Evolutionary conservation across 2,329 filamentous ascomycete genomes (phyloP).

Genomic region (Neobulgaria alba): DNA sequence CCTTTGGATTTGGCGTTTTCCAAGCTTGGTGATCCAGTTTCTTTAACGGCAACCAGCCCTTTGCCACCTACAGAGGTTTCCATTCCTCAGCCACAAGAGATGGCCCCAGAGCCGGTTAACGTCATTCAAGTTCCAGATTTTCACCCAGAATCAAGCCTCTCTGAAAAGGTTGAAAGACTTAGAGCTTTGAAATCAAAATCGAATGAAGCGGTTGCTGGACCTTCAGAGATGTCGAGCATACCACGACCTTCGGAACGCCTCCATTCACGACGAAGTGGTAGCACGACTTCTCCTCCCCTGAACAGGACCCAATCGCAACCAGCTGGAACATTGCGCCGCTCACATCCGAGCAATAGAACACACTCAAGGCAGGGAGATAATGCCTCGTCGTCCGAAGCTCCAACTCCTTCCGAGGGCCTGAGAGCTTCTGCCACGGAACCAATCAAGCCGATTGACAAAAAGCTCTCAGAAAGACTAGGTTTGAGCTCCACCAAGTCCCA

Average conservation of each 20-base stretch:
- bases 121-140: conserved; percentile 2
- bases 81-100: conserved; percentile 2
- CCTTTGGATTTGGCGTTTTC: conserved; percentile 51
- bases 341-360: conserved; percentile 17
- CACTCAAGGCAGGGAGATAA: conserved; percentile 16
- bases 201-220: conserved; percentile 7
- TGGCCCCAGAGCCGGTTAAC: conserved; percentile 6
- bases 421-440: conserved; percentile 22
- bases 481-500: conserved; percentile 54
- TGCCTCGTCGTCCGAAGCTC: conserved; percentile 11
- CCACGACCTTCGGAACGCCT: conserved; percentile 26
- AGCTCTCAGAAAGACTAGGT: conserved; percentile 64
- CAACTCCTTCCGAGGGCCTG: conserved; percentile 16
- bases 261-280: conserved; percentile 17
- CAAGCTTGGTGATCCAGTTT: too few species aligned
- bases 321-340: conserved; percentile 25
- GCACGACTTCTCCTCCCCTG: conserved; percentile 24
- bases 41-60: conserved; percentile 8
- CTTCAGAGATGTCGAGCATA: conserved; percentile 24
- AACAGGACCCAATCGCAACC: conserved; percentile 29
- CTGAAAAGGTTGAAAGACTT: conserved; percentile 27
- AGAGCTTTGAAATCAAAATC: conserved; percentile 12
- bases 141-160: conserved; percentile 19
- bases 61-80: conserved; percentile 8
- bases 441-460: conserved; percentile 47